phyloP scores from a whole-genome alignment of 495 filamentous ascomycete genomes.

The Penicillium parvum region DNA sequence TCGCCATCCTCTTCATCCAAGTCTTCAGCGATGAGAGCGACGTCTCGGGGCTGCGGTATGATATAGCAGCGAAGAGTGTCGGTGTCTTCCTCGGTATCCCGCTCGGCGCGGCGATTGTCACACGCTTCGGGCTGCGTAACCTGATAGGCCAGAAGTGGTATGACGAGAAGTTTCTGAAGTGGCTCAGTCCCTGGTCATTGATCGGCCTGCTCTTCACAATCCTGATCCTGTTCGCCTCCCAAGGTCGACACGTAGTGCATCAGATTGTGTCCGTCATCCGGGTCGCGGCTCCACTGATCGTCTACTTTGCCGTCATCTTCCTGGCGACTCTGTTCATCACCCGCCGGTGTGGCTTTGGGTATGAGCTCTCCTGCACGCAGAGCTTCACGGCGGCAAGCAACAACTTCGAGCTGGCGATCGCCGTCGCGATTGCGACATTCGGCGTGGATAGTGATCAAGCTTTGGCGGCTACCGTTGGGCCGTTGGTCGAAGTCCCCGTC shows the following conservation, averaged over 20 bases:
- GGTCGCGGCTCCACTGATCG: constrained; percentile 71
- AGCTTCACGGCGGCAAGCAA: constrained; percentile 93
- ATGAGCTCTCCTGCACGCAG: constrained; percentile 68
- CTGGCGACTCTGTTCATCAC: constrained; percentile 55
- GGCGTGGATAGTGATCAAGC: constrained; percentile 78
- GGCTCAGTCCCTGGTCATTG: constrained; percentile 66
- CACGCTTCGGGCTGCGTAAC: constrained; percentile 57
- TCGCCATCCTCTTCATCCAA: constrained; percentile 71
- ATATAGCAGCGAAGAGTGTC: constrained; percentile 68
- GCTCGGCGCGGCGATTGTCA: constrained; percentile 69
- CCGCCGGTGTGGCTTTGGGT: constrained; percentile 61
- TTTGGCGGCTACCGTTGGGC: constrained; percentile 77
- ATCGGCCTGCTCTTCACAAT: constrained; percentile 84
- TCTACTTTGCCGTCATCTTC: constrained; percentile 77
- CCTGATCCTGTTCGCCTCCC: constrained; percentile 75
- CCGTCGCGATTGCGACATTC: constrained; percentile 81
- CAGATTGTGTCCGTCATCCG: constrained; percentile 77
- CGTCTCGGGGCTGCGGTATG: constrained; percentile 53
- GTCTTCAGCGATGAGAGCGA: constrained; percentile 52
- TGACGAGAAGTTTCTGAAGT: constrained; percentile 60
- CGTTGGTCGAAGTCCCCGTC: constrained; percentile 7
- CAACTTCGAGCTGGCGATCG: constrained; percentile 92
- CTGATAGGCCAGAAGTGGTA: constrained; percentile 55
- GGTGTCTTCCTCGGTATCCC: constrained; percentile 84
- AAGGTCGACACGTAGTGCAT: constrained; percentile 73